These are phyloP conservation scores for Adiantum capillusveneris DNA, from an alignment of 75 land plant species.

Conservation along the genomic window DNA sequence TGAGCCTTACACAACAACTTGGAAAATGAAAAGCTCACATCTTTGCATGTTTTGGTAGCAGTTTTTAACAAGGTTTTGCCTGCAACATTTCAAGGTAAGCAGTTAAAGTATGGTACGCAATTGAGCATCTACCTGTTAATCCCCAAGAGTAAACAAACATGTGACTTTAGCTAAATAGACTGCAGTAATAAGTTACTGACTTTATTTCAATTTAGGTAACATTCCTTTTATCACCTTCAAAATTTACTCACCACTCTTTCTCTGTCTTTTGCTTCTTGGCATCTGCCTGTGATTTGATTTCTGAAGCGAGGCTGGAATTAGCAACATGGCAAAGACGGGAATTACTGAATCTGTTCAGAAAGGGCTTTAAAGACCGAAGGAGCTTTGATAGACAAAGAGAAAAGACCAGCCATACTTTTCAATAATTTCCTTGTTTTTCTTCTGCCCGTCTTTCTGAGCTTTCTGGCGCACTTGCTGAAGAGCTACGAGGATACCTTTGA, in stretches of 20 bases:
- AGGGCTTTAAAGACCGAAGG: no score
- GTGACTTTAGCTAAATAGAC: no score
- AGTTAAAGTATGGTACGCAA: no score
- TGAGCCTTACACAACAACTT: not conserved
- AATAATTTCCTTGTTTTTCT: constrained; percentile 63
- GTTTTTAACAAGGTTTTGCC: constrained; percentile 54
- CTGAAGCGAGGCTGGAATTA: constrained; percentile 43
- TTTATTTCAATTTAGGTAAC: no score
- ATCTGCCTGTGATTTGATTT: constrained; percentile 42
- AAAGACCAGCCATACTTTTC: constrained; percentile 26
- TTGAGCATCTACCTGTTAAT: no score
- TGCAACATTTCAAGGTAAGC: constrained; percentile 18
- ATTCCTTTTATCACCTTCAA: no score
- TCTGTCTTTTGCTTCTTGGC: constrained; percentile 50
- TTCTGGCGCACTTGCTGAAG: constrained; percentile 61
- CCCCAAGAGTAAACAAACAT: no score
- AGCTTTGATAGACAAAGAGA: no score
- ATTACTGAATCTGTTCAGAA: no score
- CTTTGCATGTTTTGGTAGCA: constrained; percentile 59
- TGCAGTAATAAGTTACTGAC: no score
- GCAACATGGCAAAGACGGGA: no score
- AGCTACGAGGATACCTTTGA: constrained; percentile 61
- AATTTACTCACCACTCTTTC: constrained; percentile 48
- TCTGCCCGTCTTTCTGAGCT: constrained; percentile 67
- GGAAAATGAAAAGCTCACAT: constrained; percentile 24